These are phyloP conservation scores for Aspergillus pseudoviridinutans DNA, from an alignment of 2,329 filamentous ascomycete species.

Conservation along the genomic window DNA sequence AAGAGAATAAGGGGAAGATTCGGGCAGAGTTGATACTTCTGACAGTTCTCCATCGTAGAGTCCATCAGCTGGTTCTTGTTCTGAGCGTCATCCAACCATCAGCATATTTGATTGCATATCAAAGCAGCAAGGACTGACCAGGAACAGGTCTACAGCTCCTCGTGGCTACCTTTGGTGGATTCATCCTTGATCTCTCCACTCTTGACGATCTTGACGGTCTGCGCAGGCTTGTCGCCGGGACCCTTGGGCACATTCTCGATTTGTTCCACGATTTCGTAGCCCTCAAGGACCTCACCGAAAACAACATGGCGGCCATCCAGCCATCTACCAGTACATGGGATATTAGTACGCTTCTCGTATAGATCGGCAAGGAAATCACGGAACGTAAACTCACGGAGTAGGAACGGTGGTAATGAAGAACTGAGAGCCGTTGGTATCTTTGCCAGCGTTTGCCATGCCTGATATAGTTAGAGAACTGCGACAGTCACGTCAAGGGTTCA, in stretches of 20 bases:
- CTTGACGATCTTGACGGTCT: conserved; percentile 62
- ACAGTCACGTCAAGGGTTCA: background rate
- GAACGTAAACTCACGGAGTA: conserved; percentile 42
- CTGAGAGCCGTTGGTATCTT: conserved; percentile 63
- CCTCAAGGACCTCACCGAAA: conserved; percentile 66
- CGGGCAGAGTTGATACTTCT: conserved; percentile 10
- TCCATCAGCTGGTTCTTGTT: conserved; percentile 9
- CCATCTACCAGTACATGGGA: conserved; percentile 40
- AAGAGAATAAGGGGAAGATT: conserved; percentile 5
- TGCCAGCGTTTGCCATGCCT: conserved; percentile 64
- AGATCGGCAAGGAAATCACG: background rate
- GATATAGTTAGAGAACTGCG: background rate
- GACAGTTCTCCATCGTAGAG: conserved; percentile 6
- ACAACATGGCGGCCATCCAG: conserved; percentile 63
- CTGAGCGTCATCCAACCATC: conserved; percentile 27
- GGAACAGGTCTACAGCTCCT: conserved; percentile 55
- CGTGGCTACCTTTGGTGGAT: conserved; percentile 59
- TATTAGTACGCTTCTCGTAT: conserved; percentile 5
- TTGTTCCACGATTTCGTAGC: conserved; percentile 62
- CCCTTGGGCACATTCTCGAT: conserved; percentile 61
- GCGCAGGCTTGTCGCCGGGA: conserved; percentile 53
- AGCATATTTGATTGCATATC: conserved; percentile 24
- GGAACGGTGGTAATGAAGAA: conserved; percentile 64
- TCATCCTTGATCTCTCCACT: conserved; percentile 53
- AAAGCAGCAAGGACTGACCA: conserved; percentile 22